These are phyloP conservation scores for Vanrija sp. DNA, from an alignment of 1,284 basidiomycete species.

Conservation along the genomic window DNA sequence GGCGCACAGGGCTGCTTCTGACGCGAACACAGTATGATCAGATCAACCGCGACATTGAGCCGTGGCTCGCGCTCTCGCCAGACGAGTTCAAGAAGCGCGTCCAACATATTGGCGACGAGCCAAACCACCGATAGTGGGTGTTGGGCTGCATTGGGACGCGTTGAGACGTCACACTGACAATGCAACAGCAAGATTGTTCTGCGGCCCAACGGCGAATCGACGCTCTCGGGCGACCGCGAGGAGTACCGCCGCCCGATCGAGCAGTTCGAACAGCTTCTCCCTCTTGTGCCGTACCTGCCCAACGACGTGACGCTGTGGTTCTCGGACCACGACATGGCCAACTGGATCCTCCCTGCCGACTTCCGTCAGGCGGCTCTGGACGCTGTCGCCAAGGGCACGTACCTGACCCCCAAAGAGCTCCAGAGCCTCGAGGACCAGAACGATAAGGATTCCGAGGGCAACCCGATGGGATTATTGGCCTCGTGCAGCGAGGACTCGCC, in stretches of 20 bases:
- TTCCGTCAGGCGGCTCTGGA: conserved; percentile 27
- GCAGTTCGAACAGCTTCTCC: conserved; percentile 32
- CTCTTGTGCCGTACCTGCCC: conserved; percentile 35
- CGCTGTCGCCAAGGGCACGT: conserved; percentile 21
- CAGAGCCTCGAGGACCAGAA: conserved; percentile 6
- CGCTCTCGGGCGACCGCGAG: conserved; percentile 29
- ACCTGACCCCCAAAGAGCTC: conserved; percentile 30
- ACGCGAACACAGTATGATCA: conserved; percentile 42
- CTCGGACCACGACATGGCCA: conserved; percentile 47
- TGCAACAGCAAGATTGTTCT: conserved; percentile 26
- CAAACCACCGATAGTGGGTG: conserved; percentile 31
- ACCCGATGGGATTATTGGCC: background rate
- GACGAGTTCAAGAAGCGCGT: conserved; percentile 32
- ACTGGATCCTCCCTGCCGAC: conserved; percentile 36
- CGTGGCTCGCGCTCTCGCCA: conserved; percentile 44
- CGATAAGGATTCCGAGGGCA: background rate
- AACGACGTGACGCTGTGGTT: conserved; percentile 30
- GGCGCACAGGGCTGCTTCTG: background rate
- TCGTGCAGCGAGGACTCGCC: background rate
- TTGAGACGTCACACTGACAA: background rate
- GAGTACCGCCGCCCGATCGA: conserved; percentile 21
- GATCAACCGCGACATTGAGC: conserved; percentile 41
- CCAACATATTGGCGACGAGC: conserved; percentile 13
- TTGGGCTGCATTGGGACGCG: no score
- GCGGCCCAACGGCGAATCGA: conserved; percentile 23